Percentiles rank a stretch among this genome's conserved stretches.
Conservation (phyloP, 805 yeast species). For the Starmerella floricola region DNA sequence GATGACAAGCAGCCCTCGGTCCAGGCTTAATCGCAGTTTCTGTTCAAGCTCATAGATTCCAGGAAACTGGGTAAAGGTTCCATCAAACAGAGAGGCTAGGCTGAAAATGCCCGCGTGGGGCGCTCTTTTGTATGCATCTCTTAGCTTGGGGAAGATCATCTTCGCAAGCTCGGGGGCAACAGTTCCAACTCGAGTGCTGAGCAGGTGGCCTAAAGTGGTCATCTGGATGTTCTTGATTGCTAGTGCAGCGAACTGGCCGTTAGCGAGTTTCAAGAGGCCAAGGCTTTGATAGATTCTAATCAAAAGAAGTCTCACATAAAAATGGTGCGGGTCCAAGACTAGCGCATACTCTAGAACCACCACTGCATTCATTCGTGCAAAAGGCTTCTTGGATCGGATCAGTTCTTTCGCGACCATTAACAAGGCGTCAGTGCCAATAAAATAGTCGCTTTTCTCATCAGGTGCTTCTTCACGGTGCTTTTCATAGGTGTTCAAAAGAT, state of each 20-base stretch:
- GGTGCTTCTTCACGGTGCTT: slow-evolving; percentile 29
- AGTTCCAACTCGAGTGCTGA: slow-evolving; percentile 39
- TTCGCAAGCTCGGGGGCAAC: slow-evolving; percentile 32
- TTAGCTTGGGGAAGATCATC: slow-evolving; percentile 1
- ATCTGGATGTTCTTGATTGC: slow-evolving; percentile 64
- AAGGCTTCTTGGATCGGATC: slow-evolving; percentile 18
- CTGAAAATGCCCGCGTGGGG: slow-evolving; percentile 41
- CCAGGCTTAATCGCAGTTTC: slow-evolving; percentile 40
- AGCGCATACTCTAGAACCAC: slow-evolving; percentile 48
- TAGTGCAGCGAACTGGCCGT: slow-evolving; percentile 40
- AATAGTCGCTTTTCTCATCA: slow-evolving; percentile 49
- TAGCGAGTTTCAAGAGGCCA: slow-evolving; percentile 43
- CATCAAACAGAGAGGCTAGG: slow-evolving; percentile 43
- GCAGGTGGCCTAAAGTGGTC: slow-evolving; percentile 48
- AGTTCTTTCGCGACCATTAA: slow-evolving; percentile 40
- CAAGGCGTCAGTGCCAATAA: slow-evolving; percentile 54
- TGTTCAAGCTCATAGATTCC: slow-evolving; percentile 53
- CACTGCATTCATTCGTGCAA: slow-evolving; percentile 32
- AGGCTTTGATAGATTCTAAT: slow-evolving; percentile 47
- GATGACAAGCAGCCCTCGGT: slow-evolving; percentile 27
- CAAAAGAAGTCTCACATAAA: slow-evolving; percentile 59
- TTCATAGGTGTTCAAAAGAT: slow-evolving; percentile 34
- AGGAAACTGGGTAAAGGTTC: slow-evolving; percentile 52
- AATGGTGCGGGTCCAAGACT: slow-evolving; percentile 54
- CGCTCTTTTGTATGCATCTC: slow-evolving; percentile 30